phyloP scores from a whole-genome alignment of 768 basidiomycete genomes.

The Lactifluus subvellereus region DNA sequence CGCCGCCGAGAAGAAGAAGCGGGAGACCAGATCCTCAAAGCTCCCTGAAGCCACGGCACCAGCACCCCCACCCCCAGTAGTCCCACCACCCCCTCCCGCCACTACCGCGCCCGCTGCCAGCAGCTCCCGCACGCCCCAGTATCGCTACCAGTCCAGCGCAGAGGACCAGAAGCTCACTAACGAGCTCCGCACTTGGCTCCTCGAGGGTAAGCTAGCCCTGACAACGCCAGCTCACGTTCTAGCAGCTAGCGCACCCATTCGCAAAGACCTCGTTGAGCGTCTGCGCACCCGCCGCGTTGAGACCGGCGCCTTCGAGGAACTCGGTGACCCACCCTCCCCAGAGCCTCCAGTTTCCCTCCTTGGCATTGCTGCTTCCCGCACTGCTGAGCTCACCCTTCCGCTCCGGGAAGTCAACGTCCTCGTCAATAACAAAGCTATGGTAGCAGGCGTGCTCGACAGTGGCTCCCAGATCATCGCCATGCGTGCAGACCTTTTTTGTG shows the following conservation, averaged over 20 bases:
- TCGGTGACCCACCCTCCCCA: too few species aligned
- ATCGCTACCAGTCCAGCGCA: not conserved
- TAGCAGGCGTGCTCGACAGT: too few species aligned
- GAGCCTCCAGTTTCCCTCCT: too few species aligned
- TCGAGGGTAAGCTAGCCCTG: slow-evolving; percentile 31
- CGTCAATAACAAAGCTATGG: too few species aligned
- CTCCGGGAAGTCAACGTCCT: too few species aligned
- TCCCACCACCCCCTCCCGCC: not conserved
- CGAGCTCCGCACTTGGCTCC: not conserved
- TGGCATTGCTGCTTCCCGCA: too few species aligned
- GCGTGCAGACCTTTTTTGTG: too few species aligned
- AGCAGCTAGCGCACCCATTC: not conserved
- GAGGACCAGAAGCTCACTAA: not conserved
- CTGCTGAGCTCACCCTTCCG: too few species aligned
- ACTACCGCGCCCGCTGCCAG: not conserved
- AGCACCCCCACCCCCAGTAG: too few species aligned
- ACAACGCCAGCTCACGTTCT: slow-evolving; percentile 32
- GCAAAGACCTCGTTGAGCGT: not conserved
- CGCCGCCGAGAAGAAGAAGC: slow-evolving; percentile 36
- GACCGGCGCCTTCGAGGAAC: too few species aligned
- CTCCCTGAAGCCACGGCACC: slow-evolving; percentile 9
- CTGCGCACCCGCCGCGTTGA: not conserved
- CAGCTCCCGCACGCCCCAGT: not conserved
- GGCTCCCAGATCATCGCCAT: too few species aligned
- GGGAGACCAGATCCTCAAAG: slow-evolving; percentile 40